Evolutionary conservation across 2,329 filamentous ascomycete species (phyloP).

Genomic region (Rutstroemia sp.): DNA sequence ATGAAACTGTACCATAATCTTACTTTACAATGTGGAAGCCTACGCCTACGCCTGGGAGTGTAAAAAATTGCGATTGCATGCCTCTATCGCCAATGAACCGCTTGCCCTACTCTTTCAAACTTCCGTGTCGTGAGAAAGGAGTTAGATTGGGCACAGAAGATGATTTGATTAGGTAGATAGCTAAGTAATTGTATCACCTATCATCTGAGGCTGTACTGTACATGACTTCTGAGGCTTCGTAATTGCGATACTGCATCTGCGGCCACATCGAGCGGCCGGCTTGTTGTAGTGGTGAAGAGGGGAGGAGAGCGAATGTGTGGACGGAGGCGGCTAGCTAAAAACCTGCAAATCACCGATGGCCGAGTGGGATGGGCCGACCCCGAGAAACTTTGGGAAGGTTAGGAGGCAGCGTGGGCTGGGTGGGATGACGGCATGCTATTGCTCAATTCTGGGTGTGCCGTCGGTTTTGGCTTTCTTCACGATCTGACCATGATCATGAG

Average conservation of each 20-base stretch:
- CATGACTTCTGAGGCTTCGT: constrained; percentile 4
- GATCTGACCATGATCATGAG: constrained; percentile 1
- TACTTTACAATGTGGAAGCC: neutral
- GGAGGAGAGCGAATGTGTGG: neutral
- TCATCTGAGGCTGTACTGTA: constrained; percentile 14
- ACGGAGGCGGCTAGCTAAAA: neutral
- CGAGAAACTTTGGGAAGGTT: neutral
- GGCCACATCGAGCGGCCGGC: constrained; percentile 4
- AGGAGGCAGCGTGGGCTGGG: neutral
- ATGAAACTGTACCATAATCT: too few relatives aligned
- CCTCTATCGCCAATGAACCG: constrained; percentile 5
- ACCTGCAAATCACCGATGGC: neutral
- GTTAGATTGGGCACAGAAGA: constrained; percentile 17
- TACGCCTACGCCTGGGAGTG: neutral
- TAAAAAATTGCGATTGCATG: neutral
- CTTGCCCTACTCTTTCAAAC: neutral
- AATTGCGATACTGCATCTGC: constrained; percentile 9
- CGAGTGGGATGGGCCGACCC: neutral
- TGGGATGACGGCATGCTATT: constrained; percentile 13
- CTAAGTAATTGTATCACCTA: constrained; percentile 9
- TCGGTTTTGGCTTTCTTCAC: neutral
- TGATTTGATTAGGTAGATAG: constrained; percentile 17
- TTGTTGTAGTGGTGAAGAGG: constrained; percentile 2
- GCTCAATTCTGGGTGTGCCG: neutral
- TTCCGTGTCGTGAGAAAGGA: neutral